Percentiles rank a stretch among this genome's conserved stretches.
phyloP scores from a whole-genome alignment of 176 grass and related monocot species.

The Urochloa ruziziensis region DNA sequence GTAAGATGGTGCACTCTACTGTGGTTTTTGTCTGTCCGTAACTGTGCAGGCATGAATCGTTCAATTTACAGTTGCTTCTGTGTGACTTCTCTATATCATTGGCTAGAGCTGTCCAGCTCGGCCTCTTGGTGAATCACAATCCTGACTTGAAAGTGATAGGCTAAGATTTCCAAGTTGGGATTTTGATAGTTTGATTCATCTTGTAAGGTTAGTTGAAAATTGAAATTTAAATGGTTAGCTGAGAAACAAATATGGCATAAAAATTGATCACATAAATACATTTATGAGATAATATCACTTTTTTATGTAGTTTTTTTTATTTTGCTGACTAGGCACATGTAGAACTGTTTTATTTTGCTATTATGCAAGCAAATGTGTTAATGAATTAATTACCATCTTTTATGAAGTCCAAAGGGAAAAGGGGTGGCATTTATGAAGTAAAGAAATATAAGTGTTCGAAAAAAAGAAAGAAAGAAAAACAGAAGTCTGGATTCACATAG shows the following conservation, averaged over 20 bases:
- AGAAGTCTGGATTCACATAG: background rate
- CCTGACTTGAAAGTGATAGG: background rate
- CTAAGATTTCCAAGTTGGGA: background rate
- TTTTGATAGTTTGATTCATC: background rate
- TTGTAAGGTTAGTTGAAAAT: background rate
- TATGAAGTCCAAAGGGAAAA: background rate
- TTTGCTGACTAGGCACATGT: background rate
- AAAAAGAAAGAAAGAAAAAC: background rate
- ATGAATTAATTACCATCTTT: background rate
- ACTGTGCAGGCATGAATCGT: background rate
- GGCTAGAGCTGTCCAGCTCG: background rate
- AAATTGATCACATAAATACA: background rate
- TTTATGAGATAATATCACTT: background rate
- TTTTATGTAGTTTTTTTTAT: background rate
- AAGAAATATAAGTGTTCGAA: background rate
- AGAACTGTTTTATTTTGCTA: no score
- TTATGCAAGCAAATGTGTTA: background rate
- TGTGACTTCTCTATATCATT: background rate
- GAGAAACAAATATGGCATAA: background rate
- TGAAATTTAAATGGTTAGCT: no score
- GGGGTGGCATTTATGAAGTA: no score
- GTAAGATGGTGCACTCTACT: background rate
- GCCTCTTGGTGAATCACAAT: background rate
- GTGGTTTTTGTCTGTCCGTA: background rate
- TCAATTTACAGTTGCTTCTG: constrained; percentile 10